These are phyloP conservation scores for Triticum dicoccoides DNA, from an alignment of 176 grass and related monocot genomes.

Conservation along the genomic window DNA sequence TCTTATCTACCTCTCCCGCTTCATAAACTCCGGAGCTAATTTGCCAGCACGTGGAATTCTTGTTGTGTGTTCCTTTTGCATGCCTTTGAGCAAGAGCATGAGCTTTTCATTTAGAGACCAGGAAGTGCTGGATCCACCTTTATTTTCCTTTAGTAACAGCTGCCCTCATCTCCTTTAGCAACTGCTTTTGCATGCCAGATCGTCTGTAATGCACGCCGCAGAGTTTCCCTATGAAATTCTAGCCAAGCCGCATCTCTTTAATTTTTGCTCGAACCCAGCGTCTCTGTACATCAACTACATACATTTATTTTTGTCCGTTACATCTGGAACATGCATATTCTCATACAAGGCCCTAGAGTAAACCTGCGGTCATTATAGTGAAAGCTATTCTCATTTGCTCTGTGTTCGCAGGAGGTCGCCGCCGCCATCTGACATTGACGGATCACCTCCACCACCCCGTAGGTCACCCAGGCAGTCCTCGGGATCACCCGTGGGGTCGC, in stretches of 20 bases:
- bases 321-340: not conserved
- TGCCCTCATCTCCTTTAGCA: not conserved
- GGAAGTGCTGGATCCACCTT: not conserved
- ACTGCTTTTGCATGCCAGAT: not conserved
- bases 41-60: not conserved
- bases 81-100: not conserved
- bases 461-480: slow-evolving; percentile 47
- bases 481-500: slow-evolving; percentile 48
- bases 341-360: not conserved
- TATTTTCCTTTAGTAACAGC: not conserved
- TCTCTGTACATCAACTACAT: not conserved
- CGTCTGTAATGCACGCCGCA: not conserved
- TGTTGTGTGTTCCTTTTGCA: not conserved
- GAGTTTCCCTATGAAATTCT: not conserved
- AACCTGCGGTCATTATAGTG: not conserved
- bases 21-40: not conserved
- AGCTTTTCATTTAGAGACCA: not conserved
- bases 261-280: not conserved
- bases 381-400: not conserved
- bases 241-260: not conserved
- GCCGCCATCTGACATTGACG: not conserved
- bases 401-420: slow-evolving; percentile 26
- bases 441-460: slow-evolving; percentile 6
- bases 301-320: not conserved
- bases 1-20: not conserved